Evolutionary conservation across 805 yeast species (phyloP), one percentile per base, ranked within the genome.

Genomic region (Metahyphopichia silvanorum): DNA sequence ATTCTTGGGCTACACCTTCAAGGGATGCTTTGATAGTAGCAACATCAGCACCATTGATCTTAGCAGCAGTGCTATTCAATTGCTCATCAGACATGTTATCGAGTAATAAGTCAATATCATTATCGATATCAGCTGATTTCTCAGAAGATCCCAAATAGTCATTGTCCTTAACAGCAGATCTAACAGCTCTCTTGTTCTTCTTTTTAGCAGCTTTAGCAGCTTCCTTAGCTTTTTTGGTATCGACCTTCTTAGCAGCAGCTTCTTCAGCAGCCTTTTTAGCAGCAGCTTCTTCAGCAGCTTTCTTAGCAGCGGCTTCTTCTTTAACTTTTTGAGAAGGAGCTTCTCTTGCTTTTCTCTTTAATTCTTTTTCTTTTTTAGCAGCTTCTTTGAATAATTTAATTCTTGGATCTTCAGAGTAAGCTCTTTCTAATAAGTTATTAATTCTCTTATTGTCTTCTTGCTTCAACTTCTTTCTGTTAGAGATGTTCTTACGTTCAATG

Each of bases 251-350:
- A 32, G 68, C 60, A 41, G 80, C 77, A 18, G 76, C 79, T 40
- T 77, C 83, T 38, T 76, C 89, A 31, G 80, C 94, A 41, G 83
- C 93, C 55, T 77, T 80, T 45, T 77, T 79, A 49, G 79, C 79
- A 47, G 83, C 86, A 44, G 70, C 79, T 54, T 86, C 96, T 52
- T 85, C 98, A 33, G 84, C 95, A 50, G 85, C 96, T 57, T 81
- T 82, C 66, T 82, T 82, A 37, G 78, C 79, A 59, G 84, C 82
- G 31, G 91, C 95, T 56, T 76, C 84, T 64, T 87, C 98, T 41
- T 96, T 96, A 44, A 94, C 98, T 60, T 87, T 82, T 74, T 98
- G 85, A 20, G 95, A 79, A 49, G 96, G 98, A 34, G 98, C 96
- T 64, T 89, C 98, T 63, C 82, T 85, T 65, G 93, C 98, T 98